A percentile compares a stretch with the other conserved stretches of the same genome.
phyloP scores from a whole-genome alignment of 345 rosid species.

The Hibiscus mutabilis region DNA sequence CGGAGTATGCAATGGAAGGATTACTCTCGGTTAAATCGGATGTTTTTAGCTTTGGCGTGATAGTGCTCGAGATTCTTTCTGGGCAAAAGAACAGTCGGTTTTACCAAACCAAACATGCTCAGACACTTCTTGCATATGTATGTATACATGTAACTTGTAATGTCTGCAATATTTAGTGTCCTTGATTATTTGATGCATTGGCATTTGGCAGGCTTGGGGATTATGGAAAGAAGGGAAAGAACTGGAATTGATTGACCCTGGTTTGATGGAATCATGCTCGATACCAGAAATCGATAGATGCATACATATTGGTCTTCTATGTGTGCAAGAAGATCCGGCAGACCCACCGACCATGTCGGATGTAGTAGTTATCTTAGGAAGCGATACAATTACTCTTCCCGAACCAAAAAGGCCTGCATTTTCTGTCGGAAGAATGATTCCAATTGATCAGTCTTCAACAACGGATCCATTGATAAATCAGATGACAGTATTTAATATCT shows the following conservation, averaged over 20 bases:
- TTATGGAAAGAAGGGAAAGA: constrained; percentile 35
- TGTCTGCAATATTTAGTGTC: neutral
- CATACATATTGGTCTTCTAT: constrained; percentile 19
- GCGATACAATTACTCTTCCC: constrained; percentile 14
- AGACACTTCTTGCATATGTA: constrained; percentile 24
- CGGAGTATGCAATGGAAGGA: constrained; percentile 37
- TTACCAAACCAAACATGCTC: constrained; percentile 18
- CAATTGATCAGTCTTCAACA: neutral
- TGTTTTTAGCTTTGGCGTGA: constrained; percentile 44
- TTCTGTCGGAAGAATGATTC: constrained; percentile 1
- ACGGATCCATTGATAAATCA: neutral
- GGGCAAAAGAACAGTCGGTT: neutral
- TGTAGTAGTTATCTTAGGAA: constrained; percentile 17
- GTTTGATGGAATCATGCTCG: constrained; percentile 22
- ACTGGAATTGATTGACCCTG: constrained; percentile 30
- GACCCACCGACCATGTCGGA: constrained; percentile 17
- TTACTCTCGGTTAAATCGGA: constrained; percentile 42
- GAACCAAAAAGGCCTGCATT: constrained; percentile 16
- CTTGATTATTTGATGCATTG: neutral
- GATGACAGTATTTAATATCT: neutral
- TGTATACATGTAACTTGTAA: neutral
- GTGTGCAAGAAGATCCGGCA: constrained; percentile 20
- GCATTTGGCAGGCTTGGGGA: constrained; percentile 31
- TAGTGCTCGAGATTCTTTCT: constrained; percentile 35
- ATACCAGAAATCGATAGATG: constrained; percentile 25